Evolutionary conservation across 768 basidiomycete genomes (phyloP).

Genomic region (Porpolomopsis calyptriformis): DNA sequence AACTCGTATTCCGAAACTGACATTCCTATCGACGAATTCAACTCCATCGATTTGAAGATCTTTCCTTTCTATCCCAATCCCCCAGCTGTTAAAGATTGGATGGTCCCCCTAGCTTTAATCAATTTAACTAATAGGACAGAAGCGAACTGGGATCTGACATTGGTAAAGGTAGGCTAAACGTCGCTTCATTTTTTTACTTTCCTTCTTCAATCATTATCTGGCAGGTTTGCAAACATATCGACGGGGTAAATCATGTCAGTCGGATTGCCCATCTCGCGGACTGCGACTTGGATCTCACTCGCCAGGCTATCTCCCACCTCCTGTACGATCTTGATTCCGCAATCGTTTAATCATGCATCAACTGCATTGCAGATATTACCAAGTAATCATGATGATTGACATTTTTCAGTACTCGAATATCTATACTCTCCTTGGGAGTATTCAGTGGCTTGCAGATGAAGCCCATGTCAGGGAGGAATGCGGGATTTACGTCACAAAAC

Average conservation of each 20-base stretch:
- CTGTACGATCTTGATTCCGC: conserved; percentile 41
- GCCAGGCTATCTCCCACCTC: conserved; percentile 84
- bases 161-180: conserved; percentile 52
- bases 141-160: conserved; percentile 93
- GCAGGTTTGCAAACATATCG: conserved; percentile 70
- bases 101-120: conserved; percentile 86
- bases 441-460: conserved; percentile 83
- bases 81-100: conserved; percentile 83
- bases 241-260: conserved; percentile 86
- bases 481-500: conserved; percentile 79
- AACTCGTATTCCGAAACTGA: conserved; percentile 97
- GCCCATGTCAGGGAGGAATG: conserved; percentile 82
- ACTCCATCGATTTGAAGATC: conserved; percentile 90
- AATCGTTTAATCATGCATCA: conserved; percentile 4
- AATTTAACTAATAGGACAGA: conserved; percentile 72
- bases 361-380: conserved; percentile 55
- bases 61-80: conserved; percentile 97
- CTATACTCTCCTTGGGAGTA: conserved; percentile 82
- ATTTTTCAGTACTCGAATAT: conserved; percentile 98
- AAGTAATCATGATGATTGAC: conserved; percentile 93
- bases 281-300: conserved; percentile 71
- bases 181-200: neutral
- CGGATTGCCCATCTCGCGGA: conserved; percentile 88
- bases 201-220: neutral
- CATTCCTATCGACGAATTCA: conserved; percentile 83